Evolutionary conservation across 1,284 basidiomycete genomes (phyloP).

Genomic region (Rhodotorula glutinis): DNA sequence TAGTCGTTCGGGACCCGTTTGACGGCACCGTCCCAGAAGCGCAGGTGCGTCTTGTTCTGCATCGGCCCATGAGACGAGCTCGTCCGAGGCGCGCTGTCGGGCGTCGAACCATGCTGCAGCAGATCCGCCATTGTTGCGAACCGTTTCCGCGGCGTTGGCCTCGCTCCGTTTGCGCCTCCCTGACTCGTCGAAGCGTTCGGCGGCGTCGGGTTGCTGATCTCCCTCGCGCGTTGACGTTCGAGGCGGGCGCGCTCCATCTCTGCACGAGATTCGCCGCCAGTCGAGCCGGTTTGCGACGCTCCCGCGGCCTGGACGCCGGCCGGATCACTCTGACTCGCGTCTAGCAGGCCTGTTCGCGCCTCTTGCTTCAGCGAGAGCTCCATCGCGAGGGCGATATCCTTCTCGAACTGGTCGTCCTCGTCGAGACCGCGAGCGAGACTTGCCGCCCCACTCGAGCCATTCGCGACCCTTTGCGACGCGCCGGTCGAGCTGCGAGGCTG

Average conservation of each 20-base stretch:
- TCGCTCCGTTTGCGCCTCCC: no score
- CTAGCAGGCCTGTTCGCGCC: neutral
- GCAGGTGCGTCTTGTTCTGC: neutral
- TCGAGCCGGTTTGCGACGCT: neutral
- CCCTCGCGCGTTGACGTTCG: slow-evolving; percentile 20
- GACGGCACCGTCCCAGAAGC: slow-evolving; percentile 31
- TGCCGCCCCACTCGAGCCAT: neutral
- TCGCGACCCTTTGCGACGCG: no score
- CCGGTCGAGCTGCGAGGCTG: neutral
- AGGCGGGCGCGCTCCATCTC: slow-evolving; percentile 29
- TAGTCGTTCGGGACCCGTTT: slow-evolving; percentile 21
- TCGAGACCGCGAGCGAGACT: neutral
- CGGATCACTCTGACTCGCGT: no score
- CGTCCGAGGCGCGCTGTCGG: neutral
- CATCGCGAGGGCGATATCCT: slow-evolving; percentile 12
- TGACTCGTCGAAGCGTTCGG: neutral
- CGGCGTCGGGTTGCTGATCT: neutral
- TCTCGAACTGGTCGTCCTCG: slow-evolving; percentile 5
- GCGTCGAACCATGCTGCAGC: neutral
- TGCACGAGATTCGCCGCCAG: slow-evolving; percentile 1
- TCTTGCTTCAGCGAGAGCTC: slow-evolving; percentile 4
- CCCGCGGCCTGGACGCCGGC: neutral
- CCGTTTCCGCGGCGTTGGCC: neutral
- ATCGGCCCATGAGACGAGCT: neutral
- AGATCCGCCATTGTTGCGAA: slow-evolving; percentile 26